Evolutionary conservation across 2,329 filamentous ascomycete genomes (phyloP), one percentile per base, ranked within the genome.

Genomic region (Chrysosporium keratinophilum): DNA sequence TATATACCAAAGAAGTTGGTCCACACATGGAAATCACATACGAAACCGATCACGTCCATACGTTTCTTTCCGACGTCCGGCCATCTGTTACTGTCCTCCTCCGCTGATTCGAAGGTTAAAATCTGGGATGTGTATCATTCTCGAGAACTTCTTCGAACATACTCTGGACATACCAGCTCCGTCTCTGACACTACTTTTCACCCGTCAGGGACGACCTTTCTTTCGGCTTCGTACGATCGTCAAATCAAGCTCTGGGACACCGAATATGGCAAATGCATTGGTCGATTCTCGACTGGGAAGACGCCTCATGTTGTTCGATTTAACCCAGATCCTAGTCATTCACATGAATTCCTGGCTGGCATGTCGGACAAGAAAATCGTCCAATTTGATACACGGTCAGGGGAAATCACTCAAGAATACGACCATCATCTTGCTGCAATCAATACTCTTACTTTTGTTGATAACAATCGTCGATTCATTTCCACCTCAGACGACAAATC

Each of bases 331-430:
- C 74, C 78, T 0, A 83, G 86, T 52, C 82, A 85, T 60, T 81
- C 84, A 7, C 85, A 93, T 67, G 91, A 97, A 69, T 98, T 98
- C 70, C 73, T 98, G 54, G 90, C 89, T 1, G 93, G 93, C 64
- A 94, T 97, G 88, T 93, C 88, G 37, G 91, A 98, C 71, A 98
- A 98, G 77, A 96, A 96, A 76, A 98, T 98, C 62, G 79, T 98
- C 41, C 93, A 98, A 67, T 98, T 94, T 70, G 93, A 98, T 70
- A 90, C 84, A 1, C 81, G 94, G 28, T 83, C 84, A 5, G 82
- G 81, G 60, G 83, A 94, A 63, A 78, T 93, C 55, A 87, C 95
- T 11, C 94, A 98, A 67, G 93, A 97, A 74, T 98, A 98, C 72
- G 91, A 98, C 66, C 93, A 98, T 70, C 93, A 98, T 69, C 75